These are phyloP conservation scores for Microdochium paspali DNA, from an alignment of 2,329 filamentous ascomycete genomes.

Conservation along the genomic window DNA sequence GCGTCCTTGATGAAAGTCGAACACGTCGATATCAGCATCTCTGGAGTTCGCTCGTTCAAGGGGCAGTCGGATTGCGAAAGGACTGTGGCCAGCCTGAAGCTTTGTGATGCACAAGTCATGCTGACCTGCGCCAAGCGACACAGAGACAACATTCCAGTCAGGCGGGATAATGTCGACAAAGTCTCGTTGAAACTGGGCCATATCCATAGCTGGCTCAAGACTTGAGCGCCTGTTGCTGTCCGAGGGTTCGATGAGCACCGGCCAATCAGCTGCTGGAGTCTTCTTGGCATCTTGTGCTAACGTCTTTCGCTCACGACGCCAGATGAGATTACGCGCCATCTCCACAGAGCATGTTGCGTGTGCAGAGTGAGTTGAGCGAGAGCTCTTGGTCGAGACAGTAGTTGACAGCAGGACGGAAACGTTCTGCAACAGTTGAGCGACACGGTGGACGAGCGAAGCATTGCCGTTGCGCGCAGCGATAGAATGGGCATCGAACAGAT, in stretches of 20 bases:
- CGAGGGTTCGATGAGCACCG: conserved; percentile 19
- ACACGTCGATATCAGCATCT: conserved; percentile 68
- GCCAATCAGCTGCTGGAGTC: conserved; percentile 21
- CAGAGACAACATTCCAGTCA: conserved; percentile 76
- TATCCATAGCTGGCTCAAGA: conserved; percentile 38
- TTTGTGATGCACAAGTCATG: conserved; percentile 88
- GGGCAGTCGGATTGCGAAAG: conserved; percentile 81
- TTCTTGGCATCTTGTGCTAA: conserved; percentile 30
- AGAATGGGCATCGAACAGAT: conserved; percentile 54
- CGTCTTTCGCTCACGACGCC: conserved; percentile 53
- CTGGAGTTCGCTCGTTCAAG: conserved; percentile 74
- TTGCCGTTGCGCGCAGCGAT: conserved; percentile 43
- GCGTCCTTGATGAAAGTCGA: conserved; percentile 74
- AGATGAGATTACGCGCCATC: conserved; percentile 59
- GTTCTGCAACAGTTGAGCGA: conserved; percentile 55
- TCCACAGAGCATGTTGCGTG: conserved; percentile 58
- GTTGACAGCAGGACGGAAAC: conserved; percentile 58
- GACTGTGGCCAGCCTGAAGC: conserved; percentile 62
- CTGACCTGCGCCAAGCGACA: conserved; percentile 71
- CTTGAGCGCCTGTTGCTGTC: conserved; percentile 29
- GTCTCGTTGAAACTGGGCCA: conserved; percentile 61
- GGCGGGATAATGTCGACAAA: conserved; percentile 80
- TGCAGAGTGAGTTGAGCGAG: conserved; percentile 37
- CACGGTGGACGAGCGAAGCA: conserved; percentile 50
- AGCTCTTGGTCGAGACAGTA: conserved; percentile 37